Percentiles rank a stretch among this genome's conserved stretches.
These are phyloP conservation scores for Salix dunnii DNA, from an alignment of 345 rosid species.

Conservation along the genomic window DNA sequence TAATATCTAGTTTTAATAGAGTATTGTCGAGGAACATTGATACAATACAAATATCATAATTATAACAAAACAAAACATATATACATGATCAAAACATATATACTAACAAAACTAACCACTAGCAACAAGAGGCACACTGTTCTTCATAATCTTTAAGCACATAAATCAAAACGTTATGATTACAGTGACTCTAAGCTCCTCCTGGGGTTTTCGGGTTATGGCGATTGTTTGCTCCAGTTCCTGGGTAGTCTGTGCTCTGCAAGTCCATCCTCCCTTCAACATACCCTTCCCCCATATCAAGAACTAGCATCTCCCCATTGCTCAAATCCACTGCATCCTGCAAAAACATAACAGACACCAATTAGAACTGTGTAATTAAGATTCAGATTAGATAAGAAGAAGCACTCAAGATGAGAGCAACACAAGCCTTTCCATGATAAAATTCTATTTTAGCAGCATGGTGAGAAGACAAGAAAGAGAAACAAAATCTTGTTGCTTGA, in stretches of 20 bases:
- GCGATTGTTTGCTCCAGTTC: slow-evolving; percentile 62
- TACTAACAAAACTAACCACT: neutral
- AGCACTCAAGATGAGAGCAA: no score
- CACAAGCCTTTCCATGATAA: no score
- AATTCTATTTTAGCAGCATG: neutral
- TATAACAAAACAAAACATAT: no score
- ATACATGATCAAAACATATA: no score
- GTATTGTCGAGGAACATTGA: no score
- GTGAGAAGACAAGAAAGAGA: neutral
- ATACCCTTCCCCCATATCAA: slow-evolving; percentile 11
- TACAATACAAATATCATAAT: no score
- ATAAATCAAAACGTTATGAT: neutral
- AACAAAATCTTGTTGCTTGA: neutral
- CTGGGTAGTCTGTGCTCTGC: slow-evolving; percentile 61
- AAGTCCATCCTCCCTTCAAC: slow-evolving; percentile 48
- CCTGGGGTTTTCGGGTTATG: slow-evolving; percentile 63
- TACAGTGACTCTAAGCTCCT: slow-evolving; percentile 13
- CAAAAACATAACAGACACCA: no score
- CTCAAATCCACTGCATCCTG: slow-evolving; percentile 28
- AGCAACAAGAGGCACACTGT: neutral
- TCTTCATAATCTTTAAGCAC: neutral
- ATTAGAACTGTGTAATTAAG: no score
- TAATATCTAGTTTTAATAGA: no score
- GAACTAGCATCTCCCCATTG: slow-evolving; percentile 14
- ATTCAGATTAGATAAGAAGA: no score